Base-by-base conservation (phyloP, 257 asterid species). In the Solanum lignicaule region DNA sequence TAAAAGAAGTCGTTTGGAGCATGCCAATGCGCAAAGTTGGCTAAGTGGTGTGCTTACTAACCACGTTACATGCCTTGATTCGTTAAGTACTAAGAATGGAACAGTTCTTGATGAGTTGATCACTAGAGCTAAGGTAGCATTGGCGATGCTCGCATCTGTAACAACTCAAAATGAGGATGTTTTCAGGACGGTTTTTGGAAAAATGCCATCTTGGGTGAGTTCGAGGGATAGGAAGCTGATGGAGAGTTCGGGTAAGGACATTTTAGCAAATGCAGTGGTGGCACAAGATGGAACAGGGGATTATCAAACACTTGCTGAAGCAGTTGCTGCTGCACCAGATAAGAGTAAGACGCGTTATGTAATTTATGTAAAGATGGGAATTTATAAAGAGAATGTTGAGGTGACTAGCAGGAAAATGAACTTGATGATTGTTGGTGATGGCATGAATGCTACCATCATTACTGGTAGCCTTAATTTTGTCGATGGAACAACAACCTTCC, bases 361-460 rank as follows among this genome's bases (percentile, higher is more conserved):
- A 87, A 91, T 94, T 12, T 87, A 91, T 66, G 92, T 94, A 4
- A 94, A 91, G 92, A 87, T 86, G 38, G 97, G 97, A 15, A 87
- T 82, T 5, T 94, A 94, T 36, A 83, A 91, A 88, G 97, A 94
- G 88, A 91, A 94, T 39, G 93, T 94, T 7, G 86, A 88, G 39
- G 92, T 94, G 84, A 87, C 86, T 2, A 90, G 87, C 89, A 88
- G 25, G 39, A 93, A 92, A 52, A 83, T 35, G 90, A 91, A 90
- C 87, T 13, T 94, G 89, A 94, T 94, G 97, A 90, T 94, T 62
- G 48, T 91, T 68, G 95, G 97, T 33, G 97, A 93, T 33, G 97
- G 97, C 3, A 90, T 87, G 94, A 68, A 90, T 68, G 85, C 87
- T 2, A 94, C 94, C 3, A 65, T 90, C 32, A 88, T 94, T 4